Conservation (phyloP, 2,329 filamentous ascomycete genomes). For the Ophiostoma sp. region DNA sequence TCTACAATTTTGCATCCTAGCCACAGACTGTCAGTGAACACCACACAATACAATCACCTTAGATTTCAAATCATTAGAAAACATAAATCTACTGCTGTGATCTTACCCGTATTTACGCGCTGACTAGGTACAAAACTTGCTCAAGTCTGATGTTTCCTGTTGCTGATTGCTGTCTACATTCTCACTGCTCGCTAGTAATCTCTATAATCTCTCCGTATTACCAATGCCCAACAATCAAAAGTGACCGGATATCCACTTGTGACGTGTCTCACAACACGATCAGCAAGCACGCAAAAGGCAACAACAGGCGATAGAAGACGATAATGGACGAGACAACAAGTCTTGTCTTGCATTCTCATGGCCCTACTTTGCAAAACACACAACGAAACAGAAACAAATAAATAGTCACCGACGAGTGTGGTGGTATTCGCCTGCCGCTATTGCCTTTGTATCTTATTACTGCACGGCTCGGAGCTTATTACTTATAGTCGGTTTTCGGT, state of each 20-base stretch:
- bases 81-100: not conserved
- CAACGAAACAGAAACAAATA: not conserved
- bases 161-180: not conserved
- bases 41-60: not conserved
- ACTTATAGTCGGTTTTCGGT: not conserved
- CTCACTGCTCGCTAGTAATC: not conserved
- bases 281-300: not conserved
- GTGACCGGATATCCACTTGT: not conserved
- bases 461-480: conserved; percentile 6
- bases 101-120: not conserved
- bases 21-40: conserved; percentile 2
- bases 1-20: not conserved
- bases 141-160: not conserved
- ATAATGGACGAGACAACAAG: not conserved
- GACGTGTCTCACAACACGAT: not conserved
- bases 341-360: conserved; percentile 1
- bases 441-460: not conserved
- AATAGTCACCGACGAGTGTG: not conserved
- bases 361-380: not conserved
- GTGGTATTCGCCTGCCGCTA: not conserved
- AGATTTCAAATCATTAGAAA: not conserved
- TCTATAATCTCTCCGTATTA: not conserved
- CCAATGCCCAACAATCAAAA: not conserved
- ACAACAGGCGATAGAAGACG: not conserved
- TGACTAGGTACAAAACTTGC: not conserved